Evolutionary conservation across 495 filamentous ascomycete genomes (phyloP).

Genomic region (Sabuloglossum arenarium): DNA sequence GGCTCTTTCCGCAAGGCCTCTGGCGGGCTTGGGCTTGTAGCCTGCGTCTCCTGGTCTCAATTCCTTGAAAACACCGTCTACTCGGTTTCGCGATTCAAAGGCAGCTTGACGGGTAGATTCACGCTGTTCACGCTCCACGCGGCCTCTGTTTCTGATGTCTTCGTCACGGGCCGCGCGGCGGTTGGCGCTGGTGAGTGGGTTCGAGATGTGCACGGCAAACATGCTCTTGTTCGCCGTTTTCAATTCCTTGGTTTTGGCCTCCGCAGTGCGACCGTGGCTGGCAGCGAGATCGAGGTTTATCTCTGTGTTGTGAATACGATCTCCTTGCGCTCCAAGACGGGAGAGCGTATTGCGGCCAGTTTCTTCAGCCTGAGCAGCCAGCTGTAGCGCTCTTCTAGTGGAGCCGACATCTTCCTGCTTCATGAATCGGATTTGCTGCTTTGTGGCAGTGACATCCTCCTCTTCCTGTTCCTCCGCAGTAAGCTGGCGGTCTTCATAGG

Average conservation of each 20-base stretch:
- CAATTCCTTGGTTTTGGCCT: constrained; percentile 53
- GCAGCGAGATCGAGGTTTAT: constrained; percentile 48
- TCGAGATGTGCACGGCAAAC: constrained; percentile 59
- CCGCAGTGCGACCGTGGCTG: constrained; percentile 47
- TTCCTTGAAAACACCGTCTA: constrained; percentile 38
- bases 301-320: constrained; percentile 60
- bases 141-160: constrained; percentile 38
- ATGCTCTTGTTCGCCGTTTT: constrained; percentile 62
- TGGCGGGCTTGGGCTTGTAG: constrained; percentile 15
- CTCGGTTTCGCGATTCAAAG: constrained; percentile 32
- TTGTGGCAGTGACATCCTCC: constrained; percentile 43
- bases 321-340: constrained; percentile 51
- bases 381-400: constrained; percentile 43
- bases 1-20: constrained; percentile 40
- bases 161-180: constrained; percentile 38
- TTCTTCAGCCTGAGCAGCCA: constrained; percentile 48
- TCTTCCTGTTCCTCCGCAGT: constrained; percentile 57
- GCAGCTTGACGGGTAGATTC: constrained; percentile 47
- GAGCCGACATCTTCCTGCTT: constrained; percentile 57
- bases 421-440: constrained; percentile 52
- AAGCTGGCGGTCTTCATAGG: constrained; percentile 40
- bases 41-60: constrained; percentile 17
- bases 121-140: constrained; percentile 40
- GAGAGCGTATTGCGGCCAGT: constrained; percentile 47
- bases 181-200: constrained; percentile 43